Conservation (phyloP, 176 grass and related monocot genomes). For the Triticum monococcum region DNA sequence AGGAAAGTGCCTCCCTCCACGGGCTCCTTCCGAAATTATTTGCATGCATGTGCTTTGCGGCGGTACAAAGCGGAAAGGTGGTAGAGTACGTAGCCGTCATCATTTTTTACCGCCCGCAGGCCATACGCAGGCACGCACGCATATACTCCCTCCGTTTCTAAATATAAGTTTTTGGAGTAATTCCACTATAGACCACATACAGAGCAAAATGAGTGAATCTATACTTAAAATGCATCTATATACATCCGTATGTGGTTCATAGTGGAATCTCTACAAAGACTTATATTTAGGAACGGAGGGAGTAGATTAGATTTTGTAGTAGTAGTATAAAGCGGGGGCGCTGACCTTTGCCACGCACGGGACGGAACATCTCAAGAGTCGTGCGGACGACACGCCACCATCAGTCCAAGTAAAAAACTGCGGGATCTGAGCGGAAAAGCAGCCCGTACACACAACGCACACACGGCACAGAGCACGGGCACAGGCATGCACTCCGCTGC, state of each 20-base stretch:
- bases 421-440: background rate
- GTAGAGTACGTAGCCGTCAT: background rate
- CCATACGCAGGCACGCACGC: background rate
- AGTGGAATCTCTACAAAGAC: no score
- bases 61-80: background rate
- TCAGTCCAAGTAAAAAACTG: background rate
- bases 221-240: no score
- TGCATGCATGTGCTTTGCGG: background rate
- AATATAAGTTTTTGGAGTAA: no score
- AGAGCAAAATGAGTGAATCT: no score
- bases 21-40: background rate
- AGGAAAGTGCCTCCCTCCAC: background rate
- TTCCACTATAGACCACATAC: no score
- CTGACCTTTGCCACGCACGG: background rate
- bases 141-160: no score
- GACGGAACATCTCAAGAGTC: background rate
- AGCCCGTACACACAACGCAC: background rate
- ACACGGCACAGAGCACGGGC: background rate
- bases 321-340: background rate
- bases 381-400: background rate
- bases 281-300: no score
- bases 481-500: background rate
- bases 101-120: background rate
- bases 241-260: no score
- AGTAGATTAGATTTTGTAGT: background rate